Conservation (phyloP, 1,139 yeast species). For the Taiozyma onychis region DNA sequence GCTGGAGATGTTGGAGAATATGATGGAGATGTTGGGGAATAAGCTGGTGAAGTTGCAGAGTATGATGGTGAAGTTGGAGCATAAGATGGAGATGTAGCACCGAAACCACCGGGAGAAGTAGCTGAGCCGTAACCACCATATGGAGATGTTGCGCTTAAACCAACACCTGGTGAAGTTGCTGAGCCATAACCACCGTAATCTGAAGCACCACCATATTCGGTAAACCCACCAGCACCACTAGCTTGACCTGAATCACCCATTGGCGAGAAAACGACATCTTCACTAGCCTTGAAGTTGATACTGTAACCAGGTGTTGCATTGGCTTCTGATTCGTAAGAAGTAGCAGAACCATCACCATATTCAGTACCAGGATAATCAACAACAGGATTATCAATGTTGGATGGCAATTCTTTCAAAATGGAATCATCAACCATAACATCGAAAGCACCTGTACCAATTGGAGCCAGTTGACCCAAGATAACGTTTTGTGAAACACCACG, state of each 20-base stretch:
- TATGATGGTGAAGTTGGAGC: constrained; percentile 66
- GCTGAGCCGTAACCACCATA: constrained; percentile 48
- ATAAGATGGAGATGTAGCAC: constrained; percentile 65
- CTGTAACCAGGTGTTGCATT: constrained; percentile 75
- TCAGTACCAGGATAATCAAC: constrained; percentile 35
- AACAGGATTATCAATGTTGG: constrained; percentile 24
- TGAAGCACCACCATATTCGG: constrained; percentile 75
- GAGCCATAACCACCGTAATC: constrained; percentile 51
- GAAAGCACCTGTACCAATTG: constrained; percentile 97
- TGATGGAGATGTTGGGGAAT: constrained; percentile 55
- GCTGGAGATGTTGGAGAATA: constrained; percentile 69
- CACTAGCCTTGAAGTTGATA: constrained; percentile 69
- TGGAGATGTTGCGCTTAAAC: constrained; percentile 47
- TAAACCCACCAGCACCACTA: constrained; percentile 81
- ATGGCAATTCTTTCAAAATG: constrained; percentile 51
- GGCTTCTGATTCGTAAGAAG: constrained; percentile 83
- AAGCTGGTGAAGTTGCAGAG: constrained; percentile 68
- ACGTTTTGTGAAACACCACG: constrained; percentile 98
- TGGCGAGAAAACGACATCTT: constrained; percentile 91
- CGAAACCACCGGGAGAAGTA: constrained; percentile 64
- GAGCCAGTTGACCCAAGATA: constrained; percentile 97
- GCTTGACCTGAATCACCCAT: constrained; percentile 80
- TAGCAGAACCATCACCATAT: constrained; percentile 79
- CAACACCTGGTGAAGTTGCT: constrained; percentile 55
- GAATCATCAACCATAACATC: constrained; percentile 94